Base-by-base conservation (phyloP, 2,329 filamentous ascomycete species). In the Cryphonectria naterciae region DNA sequence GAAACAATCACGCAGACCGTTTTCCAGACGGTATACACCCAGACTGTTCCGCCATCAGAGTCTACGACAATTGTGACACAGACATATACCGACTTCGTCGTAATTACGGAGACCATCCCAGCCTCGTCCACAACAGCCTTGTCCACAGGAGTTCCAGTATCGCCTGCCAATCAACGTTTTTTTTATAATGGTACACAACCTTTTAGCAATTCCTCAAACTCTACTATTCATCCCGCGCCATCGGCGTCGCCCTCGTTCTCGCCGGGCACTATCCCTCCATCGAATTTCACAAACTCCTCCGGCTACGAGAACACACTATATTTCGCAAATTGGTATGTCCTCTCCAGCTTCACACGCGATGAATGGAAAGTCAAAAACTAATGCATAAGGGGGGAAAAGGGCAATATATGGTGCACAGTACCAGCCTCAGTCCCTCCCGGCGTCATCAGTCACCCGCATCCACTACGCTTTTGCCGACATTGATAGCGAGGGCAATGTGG, bases 381-480 rank as follows among this genome's bases (percentile, higher is more conserved):
- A 41, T 49, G 8, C 56, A 13, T 37, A 2, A 10, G 10, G 35
- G 22, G n/a, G 10, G n/a, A 10, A 58, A 69, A 84, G 82, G 83
- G 81, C 81, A 32, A 79, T 81, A 54, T 80, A 82, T 46, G 78
- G 78, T 28, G 79, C 79, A 68, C 76, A 90, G 70, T 89, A 88
- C 76, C 84, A 90, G 63, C 92, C 92, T 0, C 86, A 92, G 74
- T 85, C 92, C 73, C 83, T 97, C 10, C 90, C 91, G 0, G 88
- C 85, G 0, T 85, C 89, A 7, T 86, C 92, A 67, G 83, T 96
- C 46, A 95, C 92, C 0, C 93, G 95, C 75, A 82, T 96, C 1
- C 84, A 95, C 11, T 95, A 87, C 70, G 82, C 85, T 0, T 87
- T 88, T 74, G 83, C 82, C 32, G 80, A 85, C 56, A 83, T 88